Conservation (phyloP, 2,329 filamentous ascomycete genomes). For the Colletotrichum musicola region DNA sequence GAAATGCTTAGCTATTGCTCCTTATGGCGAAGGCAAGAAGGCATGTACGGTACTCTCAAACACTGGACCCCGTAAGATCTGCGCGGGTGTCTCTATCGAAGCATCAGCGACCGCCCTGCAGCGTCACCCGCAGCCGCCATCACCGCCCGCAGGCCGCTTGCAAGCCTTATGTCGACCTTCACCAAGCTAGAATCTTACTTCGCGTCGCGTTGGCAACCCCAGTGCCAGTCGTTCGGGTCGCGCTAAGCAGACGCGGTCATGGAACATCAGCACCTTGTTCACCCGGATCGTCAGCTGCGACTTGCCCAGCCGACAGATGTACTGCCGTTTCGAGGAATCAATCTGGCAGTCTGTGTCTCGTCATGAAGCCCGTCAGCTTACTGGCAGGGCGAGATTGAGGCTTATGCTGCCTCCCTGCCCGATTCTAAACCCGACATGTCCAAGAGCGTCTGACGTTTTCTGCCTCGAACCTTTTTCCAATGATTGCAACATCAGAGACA, state of each 20-base stretch:
- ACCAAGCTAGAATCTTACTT: not conserved
- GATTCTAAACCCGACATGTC: not conserved
- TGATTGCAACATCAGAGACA: not conserved
- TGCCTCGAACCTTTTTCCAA: not conserved
- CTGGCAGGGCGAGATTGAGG: not conserved
- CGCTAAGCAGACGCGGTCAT: conserved; percentile 1
- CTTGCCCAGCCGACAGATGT: not conserved
- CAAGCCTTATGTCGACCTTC: conserved; percentile 3
- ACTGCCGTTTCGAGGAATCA: not conserved
- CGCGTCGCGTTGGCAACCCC: conserved; percentile 20
- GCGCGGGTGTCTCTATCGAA: not conserved
- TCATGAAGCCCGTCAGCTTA: conserved; percentile 28
- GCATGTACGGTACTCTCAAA: not conserved
- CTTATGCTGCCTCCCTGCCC: conserved; percentile 19
- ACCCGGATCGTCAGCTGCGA: not conserved
- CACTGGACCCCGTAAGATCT: not conserved
- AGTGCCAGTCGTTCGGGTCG: conserved; percentile 33
- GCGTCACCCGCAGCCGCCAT: too few relatives aligned
- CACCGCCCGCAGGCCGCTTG: not conserved
- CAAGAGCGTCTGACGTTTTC: too few relatives aligned
- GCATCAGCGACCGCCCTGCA: not conserved
- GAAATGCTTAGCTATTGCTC: not conserved
- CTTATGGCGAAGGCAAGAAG: not conserved
- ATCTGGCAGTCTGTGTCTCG: not conserved
- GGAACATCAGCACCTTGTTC: conserved; percentile 17